Conservation (phyloP, 805 yeast genomes). For the Vanderwaltozyma polyspora region DNA sequence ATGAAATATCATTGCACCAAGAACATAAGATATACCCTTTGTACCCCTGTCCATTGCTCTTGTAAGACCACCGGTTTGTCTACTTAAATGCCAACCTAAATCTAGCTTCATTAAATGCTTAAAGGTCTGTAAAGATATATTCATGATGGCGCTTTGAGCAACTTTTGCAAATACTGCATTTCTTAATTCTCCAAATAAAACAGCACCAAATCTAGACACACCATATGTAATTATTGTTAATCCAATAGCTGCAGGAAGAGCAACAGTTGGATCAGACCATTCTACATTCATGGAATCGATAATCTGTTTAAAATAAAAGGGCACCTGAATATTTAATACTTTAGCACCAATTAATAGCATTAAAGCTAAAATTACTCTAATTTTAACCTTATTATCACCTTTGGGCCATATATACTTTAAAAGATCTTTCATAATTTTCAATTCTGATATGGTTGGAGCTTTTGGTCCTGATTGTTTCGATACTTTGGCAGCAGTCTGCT, state of each 20-base stretch:
- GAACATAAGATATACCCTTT: constrained; percentile 87
- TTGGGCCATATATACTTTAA: constrained; percentile 75
- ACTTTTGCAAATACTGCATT: constrained; percentile 94
- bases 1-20: constrained; percentile 96
- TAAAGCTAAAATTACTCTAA: constrained; percentile 69
- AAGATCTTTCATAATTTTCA: constrained; percentile 49
- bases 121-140: constrained; percentile 83
- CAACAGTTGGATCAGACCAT: constrained; percentile 58
- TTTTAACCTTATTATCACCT: constrained; percentile 50
- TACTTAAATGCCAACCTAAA: constrained; percentile 74
- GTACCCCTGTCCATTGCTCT: constrained; percentile 97
- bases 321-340: constrained; percentile 86
- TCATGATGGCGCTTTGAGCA: constrained; percentile 85
- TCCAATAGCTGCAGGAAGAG: constrained; percentile 44
- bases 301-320: constrained; percentile 81
- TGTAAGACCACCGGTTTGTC: constrained; percentile 93
- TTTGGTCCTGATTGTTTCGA: background rate
- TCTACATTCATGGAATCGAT: constrained; percentile 90
- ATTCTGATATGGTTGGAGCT: constrained; percentile 29
- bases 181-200: constrained; percentile 84
- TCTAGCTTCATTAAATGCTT: constrained; percentile 74
- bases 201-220: constrained; percentile 87
- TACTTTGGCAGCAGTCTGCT: background rate
- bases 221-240: constrained; percentile 78
- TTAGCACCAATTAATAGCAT: constrained; percentile 68